Conservation (phyloP, 2,329 filamentous ascomycete genomes). For the Ceratocystis cubensis region DNA sequence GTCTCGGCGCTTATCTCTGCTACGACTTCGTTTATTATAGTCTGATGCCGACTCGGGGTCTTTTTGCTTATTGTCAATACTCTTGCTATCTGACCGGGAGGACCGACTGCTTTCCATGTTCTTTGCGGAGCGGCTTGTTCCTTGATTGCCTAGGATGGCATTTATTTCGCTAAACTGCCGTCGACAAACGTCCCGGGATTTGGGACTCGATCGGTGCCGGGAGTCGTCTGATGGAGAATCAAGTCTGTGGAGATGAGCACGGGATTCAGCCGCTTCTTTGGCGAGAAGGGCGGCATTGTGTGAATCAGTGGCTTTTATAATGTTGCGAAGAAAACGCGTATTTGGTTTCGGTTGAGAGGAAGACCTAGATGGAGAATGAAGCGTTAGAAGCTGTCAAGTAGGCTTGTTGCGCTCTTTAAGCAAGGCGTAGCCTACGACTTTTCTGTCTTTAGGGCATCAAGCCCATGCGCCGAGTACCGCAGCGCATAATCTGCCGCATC, state of each 20-base stretch:
- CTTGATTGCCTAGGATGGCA: conserved; percentile 37
- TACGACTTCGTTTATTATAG: not conserved
- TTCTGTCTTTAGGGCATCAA: conserved; percentile 47
- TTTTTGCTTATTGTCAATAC: conserved; percentile 18
- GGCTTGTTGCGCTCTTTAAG: not conserved
- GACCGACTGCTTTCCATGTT: conserved; percentile 15
- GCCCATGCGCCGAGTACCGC: conserved; percentile 61
- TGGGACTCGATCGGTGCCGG: conserved; percentile 30
- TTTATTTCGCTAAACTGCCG: conserved; percentile 50
- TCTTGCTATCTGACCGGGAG: conserved; percentile 14
- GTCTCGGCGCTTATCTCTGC: not conserved
- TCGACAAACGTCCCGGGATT: conserved; percentile 27
- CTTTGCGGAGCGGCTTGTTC: conserved; percentile 16
- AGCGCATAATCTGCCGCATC: conserved; percentile 65
- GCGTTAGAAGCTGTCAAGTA: not conserved
- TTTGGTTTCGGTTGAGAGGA: conserved; percentile 60
- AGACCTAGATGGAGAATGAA: conserved; percentile 17
- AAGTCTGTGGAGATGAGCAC: conserved; percentile 53
- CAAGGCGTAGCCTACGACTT: conserved; percentile 34
- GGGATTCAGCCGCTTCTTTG: conserved; percentile 70
- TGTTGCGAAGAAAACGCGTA: conserved; percentile 73
- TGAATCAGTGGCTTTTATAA: conserved; percentile 74
- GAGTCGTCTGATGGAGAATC: conserved; percentile 37
- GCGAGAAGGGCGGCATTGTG: conserved; percentile 81
- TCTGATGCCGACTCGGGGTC: conserved; percentile 10